Evolutionary conservation across 129 eudicot genomes (phyloP).

Genomic region (Centaurea solstitialis): DNA sequence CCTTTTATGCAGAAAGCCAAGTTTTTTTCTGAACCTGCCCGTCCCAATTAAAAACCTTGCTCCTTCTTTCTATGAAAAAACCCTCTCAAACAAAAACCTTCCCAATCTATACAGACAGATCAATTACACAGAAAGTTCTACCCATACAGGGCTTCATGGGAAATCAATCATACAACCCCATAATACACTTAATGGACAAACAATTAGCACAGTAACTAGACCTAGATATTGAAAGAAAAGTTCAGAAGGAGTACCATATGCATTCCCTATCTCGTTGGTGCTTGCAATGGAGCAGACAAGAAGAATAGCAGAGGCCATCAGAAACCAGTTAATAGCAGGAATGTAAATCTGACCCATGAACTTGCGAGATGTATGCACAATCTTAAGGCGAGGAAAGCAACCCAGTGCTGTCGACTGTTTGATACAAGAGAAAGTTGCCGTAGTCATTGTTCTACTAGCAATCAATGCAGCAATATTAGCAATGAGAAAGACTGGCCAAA

Average conservation of each 20-base stretch:
- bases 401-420: slow-evolving; percentile 96
- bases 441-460: slow-evolving; percentile 95
- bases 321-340: slow-evolving; percentile 94
- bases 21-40: too few species aligned
- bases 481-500: slow-evolving; percentile 88
- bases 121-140: too few species aligned
- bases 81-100: too few species aligned
- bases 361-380: slow-evolving; percentile 88
- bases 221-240: background rate
- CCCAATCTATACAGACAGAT: too few species aligned
- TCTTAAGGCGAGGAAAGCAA: slow-evolving; percentile 94
- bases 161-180: background rate
- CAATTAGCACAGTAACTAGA: background rate
- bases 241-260: slow-evolving; percentile 62
- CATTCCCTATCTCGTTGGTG: slow-evolving; percentile 93
- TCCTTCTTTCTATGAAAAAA: too few species aligned
- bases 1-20: too few species aligned
- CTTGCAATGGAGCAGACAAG: slow-evolving; percentile 84
- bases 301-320: slow-evolving; percentile 69
- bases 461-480: slow-evolving; percentile 92
- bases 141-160: too few species aligned
- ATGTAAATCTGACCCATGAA: slow-evolving; percentile 98
- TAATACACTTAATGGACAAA: background rate
- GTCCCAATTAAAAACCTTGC: too few species aligned
- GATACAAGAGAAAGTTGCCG: slow-evolving; percentile 93